Conservation (phyloP, 2,329 filamentous ascomycete species). For the Cytospora piceicola region DNA sequence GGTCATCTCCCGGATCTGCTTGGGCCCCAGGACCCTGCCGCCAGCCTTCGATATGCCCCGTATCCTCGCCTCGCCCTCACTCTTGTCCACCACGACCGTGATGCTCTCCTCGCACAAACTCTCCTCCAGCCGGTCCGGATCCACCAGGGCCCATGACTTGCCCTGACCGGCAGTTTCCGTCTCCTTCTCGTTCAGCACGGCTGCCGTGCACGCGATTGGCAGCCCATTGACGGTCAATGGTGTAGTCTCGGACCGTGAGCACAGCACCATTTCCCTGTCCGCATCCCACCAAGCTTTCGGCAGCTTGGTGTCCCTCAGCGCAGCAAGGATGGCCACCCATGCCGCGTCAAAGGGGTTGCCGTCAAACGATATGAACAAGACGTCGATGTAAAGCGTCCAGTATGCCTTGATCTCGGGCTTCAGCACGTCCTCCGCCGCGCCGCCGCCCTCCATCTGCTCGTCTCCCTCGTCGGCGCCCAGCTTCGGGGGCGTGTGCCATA, state of each 20-base stretch:
- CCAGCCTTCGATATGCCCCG: slow-evolving; percentile 82
- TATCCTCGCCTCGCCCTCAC: slow-evolving; percentile 58
- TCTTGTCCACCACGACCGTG: slow-evolving; percentile 77
- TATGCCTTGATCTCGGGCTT: slow-evolving; percentile 71
- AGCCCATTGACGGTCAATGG: slow-evolving; percentile 65
- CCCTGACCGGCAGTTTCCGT: slow-evolving; percentile 46
- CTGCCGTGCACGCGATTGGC: slow-evolving; percentile 78
- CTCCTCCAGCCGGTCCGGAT: slow-evolving; percentile 92
- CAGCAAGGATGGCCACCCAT: slow-evolving; percentile 83
- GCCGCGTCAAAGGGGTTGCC: slow-evolving; percentile 91
- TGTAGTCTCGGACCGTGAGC: slow-evolving; percentile 60
- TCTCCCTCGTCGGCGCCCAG: slow-evolving; percentile 51
- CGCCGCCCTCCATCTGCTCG: slow-evolving; percentile 44
- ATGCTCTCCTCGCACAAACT: slow-evolving; percentile 79
- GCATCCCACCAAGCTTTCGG: slow-evolving; percentile 82
- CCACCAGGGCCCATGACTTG: slow-evolving; percentile 76
- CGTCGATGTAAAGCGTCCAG: slow-evolving; percentile 93
- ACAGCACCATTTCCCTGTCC: slow-evolving; percentile 79
- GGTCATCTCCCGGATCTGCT: slow-evolving; percentile 64
- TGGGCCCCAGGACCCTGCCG: slow-evolving; percentile 69
- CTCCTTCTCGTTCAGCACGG: slow-evolving; percentile 72
- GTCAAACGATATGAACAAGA: slow-evolving; percentile 92
- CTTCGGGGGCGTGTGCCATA: slow-evolving; percentile 64
- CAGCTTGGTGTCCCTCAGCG: slow-evolving; percentile 75
- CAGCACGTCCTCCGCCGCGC: slow-evolving; percentile 39